Percentiles rank a stretch among this genome's conserved stretches.
phyloP scores from a whole-genome alignment of 345 rosid species.

The Trapa incisa region DNA sequence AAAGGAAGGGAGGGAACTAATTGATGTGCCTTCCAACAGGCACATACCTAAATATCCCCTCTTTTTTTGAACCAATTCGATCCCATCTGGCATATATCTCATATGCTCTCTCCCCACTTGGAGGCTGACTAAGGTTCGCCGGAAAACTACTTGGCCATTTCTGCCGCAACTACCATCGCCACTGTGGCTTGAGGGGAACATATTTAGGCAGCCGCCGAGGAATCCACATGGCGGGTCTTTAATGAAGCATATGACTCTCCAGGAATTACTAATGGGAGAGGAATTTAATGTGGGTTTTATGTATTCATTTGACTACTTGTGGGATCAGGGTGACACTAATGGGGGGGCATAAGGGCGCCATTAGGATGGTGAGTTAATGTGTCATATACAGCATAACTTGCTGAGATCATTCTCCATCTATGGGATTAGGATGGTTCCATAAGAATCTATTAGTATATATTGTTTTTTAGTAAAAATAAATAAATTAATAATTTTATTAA shows the following conservation, averaged over 20 bases:
- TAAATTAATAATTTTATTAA: too few relatives aligned
- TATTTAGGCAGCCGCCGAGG: background rate
- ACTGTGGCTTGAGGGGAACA: background rate
- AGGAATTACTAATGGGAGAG: background rate
- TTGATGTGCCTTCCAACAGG: conserved; percentile 14
- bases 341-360: conserved; percentile 1
- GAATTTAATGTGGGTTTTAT: conserved; percentile 1
- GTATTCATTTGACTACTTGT: background rate
- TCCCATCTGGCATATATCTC: background rate
- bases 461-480: too few relatives aligned
- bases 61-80: conserved; percentile 9
- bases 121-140: conserved; percentile 1
- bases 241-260: background rate
- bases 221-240: background rate
- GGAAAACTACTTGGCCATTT: background rate
- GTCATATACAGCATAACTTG: background rate
- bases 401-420: background rate
- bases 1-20: conserved; percentile 4
- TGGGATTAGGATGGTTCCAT: too few relatives aligned
- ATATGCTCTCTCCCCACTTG: conserved; percentile 12
- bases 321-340: conserved; percentile 5
- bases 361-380: conserved; percentile 7
- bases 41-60: conserved; percentile 56
- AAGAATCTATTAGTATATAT: too few relatives aligned
- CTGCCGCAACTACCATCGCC: background rate